These are phyloP conservation scores for Cladophialophora carrionii DNA, from an alignment of 2,329 filamentous ascomycete genomes.

Conservation along the genomic window DNA sequence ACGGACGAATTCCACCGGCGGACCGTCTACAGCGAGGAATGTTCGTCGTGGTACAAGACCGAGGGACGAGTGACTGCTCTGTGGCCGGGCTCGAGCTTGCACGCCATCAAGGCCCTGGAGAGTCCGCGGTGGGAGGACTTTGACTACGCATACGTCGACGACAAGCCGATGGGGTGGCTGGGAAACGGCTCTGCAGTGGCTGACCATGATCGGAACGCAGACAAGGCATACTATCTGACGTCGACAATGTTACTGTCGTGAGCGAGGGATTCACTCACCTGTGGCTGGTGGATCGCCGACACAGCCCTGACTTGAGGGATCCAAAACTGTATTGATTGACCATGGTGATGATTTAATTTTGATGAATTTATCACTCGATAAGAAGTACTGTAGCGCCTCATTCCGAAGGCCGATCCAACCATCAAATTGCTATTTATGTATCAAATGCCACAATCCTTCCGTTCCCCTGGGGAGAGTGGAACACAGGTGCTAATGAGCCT, in stretches of 20 bases:
- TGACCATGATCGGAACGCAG: background rate
- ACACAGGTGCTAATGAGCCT: background rate
- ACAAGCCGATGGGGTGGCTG: slow-evolving; percentile 40
- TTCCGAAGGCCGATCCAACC: background rate
- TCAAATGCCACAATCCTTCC: background rate
- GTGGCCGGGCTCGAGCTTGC: slow-evolving; percentile 56
- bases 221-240: slow-evolving; percentile 11
- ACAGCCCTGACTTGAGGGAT: background rate
- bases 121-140: slow-evolving; percentile 51
- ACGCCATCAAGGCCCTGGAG: slow-evolving; percentile 50
- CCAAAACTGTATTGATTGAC: background rate
- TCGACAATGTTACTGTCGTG: background rate
- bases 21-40: slow-evolving; percentile 45
- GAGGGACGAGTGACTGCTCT: slow-evolving; percentile 51
- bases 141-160: slow-evolving; percentile 44
- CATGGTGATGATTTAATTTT: background rate
- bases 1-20: slow-evolving; percentile 45
- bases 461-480: background rate
- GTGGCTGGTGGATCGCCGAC: background rate
- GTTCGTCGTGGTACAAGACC: slow-evolving; percentile 50
- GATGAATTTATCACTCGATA: background rate
- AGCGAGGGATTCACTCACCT: slow-evolving; percentile 1
- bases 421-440: background rate
- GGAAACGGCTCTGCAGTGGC: slow-evolving; percentile 31
- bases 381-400: background rate